A percentile compares a stretch with the other conserved stretches of the same genome.
Evolutionary conservation across 129 eudicot species (phyloP).

Genomic region (Artemisia argyi): DNA sequence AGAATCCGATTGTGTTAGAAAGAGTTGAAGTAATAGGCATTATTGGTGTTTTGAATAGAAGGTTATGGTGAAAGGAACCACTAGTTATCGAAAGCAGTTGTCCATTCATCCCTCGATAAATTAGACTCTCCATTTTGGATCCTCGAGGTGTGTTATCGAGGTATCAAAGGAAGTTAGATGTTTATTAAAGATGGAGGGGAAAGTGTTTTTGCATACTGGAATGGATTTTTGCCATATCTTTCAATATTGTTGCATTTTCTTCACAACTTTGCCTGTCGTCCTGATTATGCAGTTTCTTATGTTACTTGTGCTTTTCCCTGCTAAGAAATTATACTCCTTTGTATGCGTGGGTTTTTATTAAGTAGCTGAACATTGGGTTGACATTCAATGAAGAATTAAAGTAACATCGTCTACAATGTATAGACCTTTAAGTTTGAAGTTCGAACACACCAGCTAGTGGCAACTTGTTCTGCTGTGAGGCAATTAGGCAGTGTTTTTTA

Average conservation of each 20-base stretch:
- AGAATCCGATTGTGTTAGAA: background rate
- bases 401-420: background rate
- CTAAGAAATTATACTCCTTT: background rate
- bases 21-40: background rate
- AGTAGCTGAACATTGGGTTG: background rate
- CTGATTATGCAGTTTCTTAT: slow-evolving; percentile 1
- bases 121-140: background rate
- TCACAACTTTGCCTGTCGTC: background rate
- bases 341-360: slow-evolving; percentile 9
- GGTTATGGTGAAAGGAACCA: background rate
- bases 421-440: no score
- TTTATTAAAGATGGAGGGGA: background rate
- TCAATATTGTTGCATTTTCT: background rate
- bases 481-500: slow-evolving; percentile 4
- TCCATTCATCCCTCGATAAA: background rate
- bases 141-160: background rate
- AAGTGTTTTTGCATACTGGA: background rate
- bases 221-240: background rate
- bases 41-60: no score
- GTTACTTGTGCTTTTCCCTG: background rate
- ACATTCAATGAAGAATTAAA: background rate
- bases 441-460: background rate
- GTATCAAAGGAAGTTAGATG: background rate
- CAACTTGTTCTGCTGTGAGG: slow-evolving; percentile 1
- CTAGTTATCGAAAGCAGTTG: background rate